Evolutionary conservation across 179 eudicot species (phyloP).

Genomic region (Nepenthes alata): DNA sequence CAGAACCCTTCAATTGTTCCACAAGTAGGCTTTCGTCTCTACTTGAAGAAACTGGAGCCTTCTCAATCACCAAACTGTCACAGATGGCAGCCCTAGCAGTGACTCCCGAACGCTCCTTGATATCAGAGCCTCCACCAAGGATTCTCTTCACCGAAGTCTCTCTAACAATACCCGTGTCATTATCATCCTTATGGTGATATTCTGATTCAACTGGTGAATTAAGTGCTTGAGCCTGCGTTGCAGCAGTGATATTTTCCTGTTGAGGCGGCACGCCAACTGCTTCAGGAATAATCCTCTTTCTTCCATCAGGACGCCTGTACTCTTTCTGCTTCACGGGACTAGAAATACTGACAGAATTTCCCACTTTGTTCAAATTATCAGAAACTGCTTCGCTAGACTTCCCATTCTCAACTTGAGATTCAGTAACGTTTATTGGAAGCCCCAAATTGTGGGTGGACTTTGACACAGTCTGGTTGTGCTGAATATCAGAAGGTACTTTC

Average conservation of each 20-base stretch:
- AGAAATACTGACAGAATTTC: slow-evolving; percentile 14
- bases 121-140: slow-evolving; percentile 20
- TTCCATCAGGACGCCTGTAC: slow-evolving; percentile 51
- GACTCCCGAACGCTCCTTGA: slow-evolving; percentile 20
- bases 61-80: slow-evolving; percentile 50
- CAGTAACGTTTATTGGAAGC: slow-evolving; percentile 13
- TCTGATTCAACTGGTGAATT: slow-evolving; percentile 18
- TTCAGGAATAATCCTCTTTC: slow-evolving; percentile 54
- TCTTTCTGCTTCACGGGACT: slow-evolving; percentile 56
- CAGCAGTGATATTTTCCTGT: slow-evolving; percentile 20
- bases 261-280: slow-evolving; percentile 36
- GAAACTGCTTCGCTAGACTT: slow-evolving; percentile 19
- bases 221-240: slow-evolving; percentile 19
- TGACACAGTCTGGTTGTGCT: slow-evolving; percentile 11
- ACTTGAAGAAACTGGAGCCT: slow-evolving; percentile 26
- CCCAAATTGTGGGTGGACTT: slow-evolving; percentile 21
- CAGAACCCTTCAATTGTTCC: slow-evolving; percentile 21
- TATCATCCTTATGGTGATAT: slow-evolving; percentile 15
- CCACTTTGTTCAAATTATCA: slow-evolving; percentile 24
- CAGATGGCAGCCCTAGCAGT: slow-evolving; percentile 39
- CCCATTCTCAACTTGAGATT: slow-evolving; percentile 19
- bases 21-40: slow-evolving; percentile 23
- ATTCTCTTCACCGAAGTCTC: slow-evolving; percentile 21
- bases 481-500: slow-evolving; percentile 15
- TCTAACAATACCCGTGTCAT: slow-evolving; percentile 11